Evolutionary conservation across 148 eudicot species (phyloP).

Genomic region (Bassia scoparia): DNA sequence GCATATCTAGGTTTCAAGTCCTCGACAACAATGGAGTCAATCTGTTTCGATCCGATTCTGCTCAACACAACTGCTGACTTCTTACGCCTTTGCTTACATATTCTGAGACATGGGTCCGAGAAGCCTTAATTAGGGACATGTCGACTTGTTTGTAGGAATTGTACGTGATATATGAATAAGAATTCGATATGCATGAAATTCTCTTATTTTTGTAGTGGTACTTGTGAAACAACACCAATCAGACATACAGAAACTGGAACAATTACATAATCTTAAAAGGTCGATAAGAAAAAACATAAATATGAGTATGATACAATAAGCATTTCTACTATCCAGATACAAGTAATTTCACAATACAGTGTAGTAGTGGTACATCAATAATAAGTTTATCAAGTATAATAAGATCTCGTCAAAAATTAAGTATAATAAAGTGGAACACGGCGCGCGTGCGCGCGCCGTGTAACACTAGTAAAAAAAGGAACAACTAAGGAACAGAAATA

Average conservation of each 20-base stretch:
- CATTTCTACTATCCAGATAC: not conserved
- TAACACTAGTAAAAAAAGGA: no score
- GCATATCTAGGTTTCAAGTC: conserved; percentile 30
- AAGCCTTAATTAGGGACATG: not conserved
- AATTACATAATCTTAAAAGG: not conserved
- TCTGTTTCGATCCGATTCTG: conserved; percentile 32
- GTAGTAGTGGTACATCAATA: not conserved
- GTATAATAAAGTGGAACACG: no score
- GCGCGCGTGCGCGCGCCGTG: no score
- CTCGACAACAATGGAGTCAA: conserved; percentile 48
- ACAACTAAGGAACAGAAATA: no score
- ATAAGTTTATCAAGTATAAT: no score
- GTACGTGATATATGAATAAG: not conserved
- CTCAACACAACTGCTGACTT: conserved; percentile 36
- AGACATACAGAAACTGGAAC: not conserved
- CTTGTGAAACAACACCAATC: not conserved
- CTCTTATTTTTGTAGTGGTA: not conserved
- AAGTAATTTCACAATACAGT: no score
- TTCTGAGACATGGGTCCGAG: conserved; percentile 25
- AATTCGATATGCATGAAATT: not conserved
- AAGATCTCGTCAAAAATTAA: no score
- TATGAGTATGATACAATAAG: not conserved
- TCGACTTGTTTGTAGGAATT: not conserved
- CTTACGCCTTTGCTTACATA: conserved; percentile 30
- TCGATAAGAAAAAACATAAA: not conserved